These are phyloP conservation scores for Nitzschia sp. DNA, from an alignment of 108 stramenopile species.

Conservation along the genomic window DNA sequence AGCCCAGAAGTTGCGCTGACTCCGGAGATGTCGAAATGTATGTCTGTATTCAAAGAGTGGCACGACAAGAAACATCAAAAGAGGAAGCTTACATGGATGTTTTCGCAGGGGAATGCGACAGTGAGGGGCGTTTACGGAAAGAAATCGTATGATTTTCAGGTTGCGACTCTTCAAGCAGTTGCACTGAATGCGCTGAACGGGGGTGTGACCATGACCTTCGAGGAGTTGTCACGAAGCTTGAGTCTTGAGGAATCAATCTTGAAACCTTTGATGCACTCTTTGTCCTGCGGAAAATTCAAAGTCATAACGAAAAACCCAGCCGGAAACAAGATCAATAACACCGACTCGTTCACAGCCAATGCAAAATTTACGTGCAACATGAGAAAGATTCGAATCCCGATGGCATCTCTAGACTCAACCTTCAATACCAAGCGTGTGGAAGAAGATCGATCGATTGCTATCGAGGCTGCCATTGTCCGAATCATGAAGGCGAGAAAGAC, in stretches of 20 bases:
- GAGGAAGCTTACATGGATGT: conserved; percentile 89
- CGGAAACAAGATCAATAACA: conserved; percentile 83
- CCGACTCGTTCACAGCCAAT: conserved; percentile 92
- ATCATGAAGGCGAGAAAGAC: conserved; percentile 99
- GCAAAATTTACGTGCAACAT: conserved; percentile 86
- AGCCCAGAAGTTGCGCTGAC: conserved; percentile 90
- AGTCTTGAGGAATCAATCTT: conserved; percentile 87
- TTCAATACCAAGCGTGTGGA: conserved; percentile 97
- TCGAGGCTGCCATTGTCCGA: conserved; percentile 99
- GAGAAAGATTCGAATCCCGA: conserved; percentile 97
- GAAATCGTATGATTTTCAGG: conserved; percentile 95
- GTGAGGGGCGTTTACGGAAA: conserved; percentile 90
- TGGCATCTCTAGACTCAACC: conserved; percentile 97
- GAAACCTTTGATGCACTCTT: conserved; percentile 97
- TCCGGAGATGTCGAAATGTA: conserved; percentile 88
- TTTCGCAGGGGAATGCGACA: conserved; percentile 93
- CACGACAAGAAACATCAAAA: conserved; percentile 87
- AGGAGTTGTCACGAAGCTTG: conserved; percentile 66
- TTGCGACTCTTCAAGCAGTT: conserved; percentile 96
- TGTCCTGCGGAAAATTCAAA: conserved; percentile 98
- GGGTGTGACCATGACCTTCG: conserved; percentile 67
- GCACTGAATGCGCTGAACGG: conserved; percentile 83
- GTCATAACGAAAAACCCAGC: conserved; percentile 88
- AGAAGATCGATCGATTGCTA: conserved; percentile 96
- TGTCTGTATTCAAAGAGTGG: conserved; percentile 92